Percentiles rank a stretch among this genome's conserved stretches.
Conservation (phyloP, 2,329 filamentous ascomycete genomes). For the Neoascochyta sp. region DNA sequence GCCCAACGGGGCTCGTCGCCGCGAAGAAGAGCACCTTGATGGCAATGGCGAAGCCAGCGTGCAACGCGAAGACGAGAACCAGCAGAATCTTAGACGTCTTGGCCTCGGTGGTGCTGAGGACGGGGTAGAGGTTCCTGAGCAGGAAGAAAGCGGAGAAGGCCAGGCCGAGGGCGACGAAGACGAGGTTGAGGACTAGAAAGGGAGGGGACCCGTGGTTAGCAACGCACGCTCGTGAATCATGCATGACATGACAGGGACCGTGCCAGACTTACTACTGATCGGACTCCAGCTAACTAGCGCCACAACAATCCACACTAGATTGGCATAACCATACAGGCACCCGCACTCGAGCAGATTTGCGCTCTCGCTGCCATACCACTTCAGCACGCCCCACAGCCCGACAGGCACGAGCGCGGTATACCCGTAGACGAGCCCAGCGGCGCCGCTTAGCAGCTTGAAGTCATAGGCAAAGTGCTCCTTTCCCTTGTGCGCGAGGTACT, state of each 20-base stretch:
- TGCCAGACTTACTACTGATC: constrained; percentile 55
- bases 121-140: constrained; percentile 55
- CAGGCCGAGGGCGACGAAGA: constrained; percentile 71
- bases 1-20: constrained; percentile 42
- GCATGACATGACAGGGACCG: neutral
- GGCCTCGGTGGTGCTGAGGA: constrained; percentile 86
- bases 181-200: constrained; percentile 83
- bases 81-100: constrained; percentile 87
- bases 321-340: constrained; percentile 93
- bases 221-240: too few relatives aligned
- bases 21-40: constrained; percentile 98
- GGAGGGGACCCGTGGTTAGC: too few relatives aligned
- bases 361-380: constrained; percentile 92
- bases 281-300: constrained; percentile 88
- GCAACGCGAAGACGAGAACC: constrained; percentile 76
- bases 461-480: constrained; percentile 80
- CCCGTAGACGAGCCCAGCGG: constrained; percentile 89
- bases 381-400: constrained; percentile 78
- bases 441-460: constrained; percentile 82
- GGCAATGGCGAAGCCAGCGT: constrained; percentile 84
- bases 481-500: constrained; percentile 71
- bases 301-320: constrained; percentile 95
- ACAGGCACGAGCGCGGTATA: constrained; percentile 82
- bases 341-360: constrained; percentile 94
- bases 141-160: constrained; percentile 39